Evolutionary conservation across 2,329 filamentous ascomycete species (phyloP).

Genomic region (Pseudopithomyces maydicus): DNA sequence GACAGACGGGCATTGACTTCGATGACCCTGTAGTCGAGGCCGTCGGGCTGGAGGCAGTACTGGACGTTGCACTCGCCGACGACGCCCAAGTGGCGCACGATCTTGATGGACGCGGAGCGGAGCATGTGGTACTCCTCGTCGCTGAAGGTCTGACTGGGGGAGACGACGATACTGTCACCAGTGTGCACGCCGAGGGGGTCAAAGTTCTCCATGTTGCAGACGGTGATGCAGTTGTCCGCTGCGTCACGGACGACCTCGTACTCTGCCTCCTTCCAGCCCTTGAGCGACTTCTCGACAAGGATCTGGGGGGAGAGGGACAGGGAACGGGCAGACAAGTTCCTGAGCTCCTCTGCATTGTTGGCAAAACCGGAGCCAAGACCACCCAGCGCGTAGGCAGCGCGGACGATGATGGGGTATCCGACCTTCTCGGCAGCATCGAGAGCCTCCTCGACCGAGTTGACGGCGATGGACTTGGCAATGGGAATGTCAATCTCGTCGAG

Average conservation of each 20-base stretch:
- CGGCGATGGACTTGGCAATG: constrained; percentile 94
- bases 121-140: constrained; percentile 99
- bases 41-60: constrained; percentile 95
- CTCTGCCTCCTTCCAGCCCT: constrained; percentile 99
- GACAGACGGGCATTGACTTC: constrained; percentile 99
- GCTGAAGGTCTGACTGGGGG: constrained; percentile 93
- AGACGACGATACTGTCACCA: constrained; percentile 97
- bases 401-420: constrained; percentile 97
- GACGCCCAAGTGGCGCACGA: constrained; percentile 93
- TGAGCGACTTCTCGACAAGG: constrained; percentile 95
- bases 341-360: constrained; percentile 89
- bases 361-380: constrained; percentile 97
- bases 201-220: constrained; percentile 99
- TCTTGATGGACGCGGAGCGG: constrained; percentile 95
- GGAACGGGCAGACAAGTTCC: constrained; percentile 89
- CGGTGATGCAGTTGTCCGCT: constrained; percentile 97
- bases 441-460: constrained; percentile 88
- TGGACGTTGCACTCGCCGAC: constrained; percentile 99
- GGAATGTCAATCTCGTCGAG: constrained; percentile 97
- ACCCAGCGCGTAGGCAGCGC: constrained; percentile 93
- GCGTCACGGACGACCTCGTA: constrained; percentile 98
- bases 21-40: constrained; percentile 96
- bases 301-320: constrained; percentile 95
- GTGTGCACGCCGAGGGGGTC: constrained; percentile 97
- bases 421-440: constrained; percentile 83